Conservation (phyloP, 1,139 yeast genomes). For the Candida sojae region DNA sequence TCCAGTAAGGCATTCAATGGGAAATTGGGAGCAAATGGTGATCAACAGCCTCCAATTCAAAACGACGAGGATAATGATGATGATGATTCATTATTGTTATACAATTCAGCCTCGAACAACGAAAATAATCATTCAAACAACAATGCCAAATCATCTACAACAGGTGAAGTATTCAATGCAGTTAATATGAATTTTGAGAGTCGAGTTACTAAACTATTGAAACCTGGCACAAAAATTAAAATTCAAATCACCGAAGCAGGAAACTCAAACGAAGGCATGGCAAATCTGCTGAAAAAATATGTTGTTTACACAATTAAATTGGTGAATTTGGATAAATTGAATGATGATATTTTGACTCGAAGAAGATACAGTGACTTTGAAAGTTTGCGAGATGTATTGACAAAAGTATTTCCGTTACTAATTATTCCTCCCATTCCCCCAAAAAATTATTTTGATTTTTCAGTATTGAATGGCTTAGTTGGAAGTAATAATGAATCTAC, state of each 20-base stretch:
- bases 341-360: conserved; percentile 56
- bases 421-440: conserved; percentile 95
- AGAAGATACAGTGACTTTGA: conserved; percentile 94
- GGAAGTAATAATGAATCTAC: conserved; percentile 11
- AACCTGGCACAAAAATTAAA: conserved; percentile 32
- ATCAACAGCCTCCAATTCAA: not conserved
- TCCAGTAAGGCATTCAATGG: conserved; percentile 12
- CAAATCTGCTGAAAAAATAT: conserved; percentile 62
- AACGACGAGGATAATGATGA: conserved; percentile 12
- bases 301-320: conserved; percentile 78
- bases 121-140: conserved; percentile 8
- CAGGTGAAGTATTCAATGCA: conserved; percentile 24
- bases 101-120: conserved; percentile 19
- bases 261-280: conserved; percentile 70
- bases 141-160: conserved; percentile 2
- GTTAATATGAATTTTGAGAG: conserved; percentile 40
- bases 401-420: conserved; percentile 76
- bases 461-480: conserved; percentile 38
- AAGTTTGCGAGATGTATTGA: conserved; percentile 67
- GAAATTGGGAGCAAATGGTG: conserved; percentile 9
- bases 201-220: conserved; percentile 37
- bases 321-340: conserved; percentile 27
- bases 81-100: conserved; percentile 30
- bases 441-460: conserved; percentile 60
- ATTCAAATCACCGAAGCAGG: conserved; percentile 74